Conservation (phyloP, 306 rosid genomes). For the Hippophae tibetana region DNA sequence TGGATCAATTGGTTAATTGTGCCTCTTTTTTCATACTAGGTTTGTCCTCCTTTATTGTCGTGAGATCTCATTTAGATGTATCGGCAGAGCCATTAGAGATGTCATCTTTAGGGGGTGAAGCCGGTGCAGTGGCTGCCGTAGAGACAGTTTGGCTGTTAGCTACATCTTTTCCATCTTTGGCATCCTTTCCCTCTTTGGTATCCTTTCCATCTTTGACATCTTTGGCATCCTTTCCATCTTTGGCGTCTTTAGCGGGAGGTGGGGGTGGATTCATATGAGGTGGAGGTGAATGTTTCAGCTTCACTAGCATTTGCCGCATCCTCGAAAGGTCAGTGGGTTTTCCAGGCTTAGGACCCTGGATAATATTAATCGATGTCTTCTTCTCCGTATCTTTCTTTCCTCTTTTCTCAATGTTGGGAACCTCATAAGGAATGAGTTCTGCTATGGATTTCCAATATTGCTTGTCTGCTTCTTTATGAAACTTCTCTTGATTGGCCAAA, state of each 20-base stretch:
- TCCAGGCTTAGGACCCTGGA: conserved; percentile 99
- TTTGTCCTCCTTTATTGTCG: conserved; percentile 42
- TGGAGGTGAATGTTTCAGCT: conserved; percentile 95
- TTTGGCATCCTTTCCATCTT: conserved; percentile 48
- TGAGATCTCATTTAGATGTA: conserved; percentile 40
- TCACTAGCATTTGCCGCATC: conserved; percentile 80
- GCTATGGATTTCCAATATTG: conserved; percentile 93
- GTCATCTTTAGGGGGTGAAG: conserved; percentile 46
- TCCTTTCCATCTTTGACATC: conserved; percentile 53
- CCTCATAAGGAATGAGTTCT: conserved; percentile 90
- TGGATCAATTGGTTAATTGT: too few relatives aligned
- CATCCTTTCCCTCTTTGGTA: conserved; percentile 17
- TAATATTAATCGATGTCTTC: conserved; percentile 56
- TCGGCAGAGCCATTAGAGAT: conserved; percentile 42
- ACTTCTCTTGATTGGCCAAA: conserved; percentile 82
- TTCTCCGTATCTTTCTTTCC: conserved; percentile 96
- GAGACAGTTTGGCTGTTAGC: conserved; percentile 44
- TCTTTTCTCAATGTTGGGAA: conserved; percentile 90
- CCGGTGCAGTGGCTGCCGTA: conserved; percentile 37
- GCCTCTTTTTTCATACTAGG: conserved; percentile 27
- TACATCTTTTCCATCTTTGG: conserved; percentile 14
- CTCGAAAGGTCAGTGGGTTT: conserved; percentile 94
- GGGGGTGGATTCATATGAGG: conserved; percentile 96
- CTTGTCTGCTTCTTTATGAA: conserved; percentile 96
- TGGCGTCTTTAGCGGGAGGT: conserved; percentile 52